Percentiles rank a stretch among this genome's conserved stretches.
phyloP scores from a whole-genome alignment of 768 basidiomycete species.

The Candolleomyces eurysporus region DNA sequence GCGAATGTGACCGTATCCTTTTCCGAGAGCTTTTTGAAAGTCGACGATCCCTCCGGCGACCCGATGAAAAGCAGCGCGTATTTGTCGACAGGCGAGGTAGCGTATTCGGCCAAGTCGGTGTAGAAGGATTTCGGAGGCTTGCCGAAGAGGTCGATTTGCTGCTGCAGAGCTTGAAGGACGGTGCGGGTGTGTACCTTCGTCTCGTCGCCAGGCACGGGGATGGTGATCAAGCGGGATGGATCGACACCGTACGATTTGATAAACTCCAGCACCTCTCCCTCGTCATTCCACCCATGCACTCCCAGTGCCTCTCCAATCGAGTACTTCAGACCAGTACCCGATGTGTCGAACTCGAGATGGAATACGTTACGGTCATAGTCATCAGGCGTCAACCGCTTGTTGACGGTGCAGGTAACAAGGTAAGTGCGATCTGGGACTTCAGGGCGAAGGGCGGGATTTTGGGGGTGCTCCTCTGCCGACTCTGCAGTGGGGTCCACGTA shows the following conservation, averaged over 20 bases:
- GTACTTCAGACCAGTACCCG: conserved; percentile 92
- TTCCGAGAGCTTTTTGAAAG: conserved; percentile 94
- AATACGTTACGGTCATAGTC: conserved; percentile 99
- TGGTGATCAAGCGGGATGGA: conserved; percentile 73
- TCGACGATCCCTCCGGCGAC: conserved; percentile 83
- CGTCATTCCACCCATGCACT: conserved; percentile 97
- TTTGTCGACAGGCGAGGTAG: conserved; percentile 65
- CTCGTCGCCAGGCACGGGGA: conserved; percentile 68
- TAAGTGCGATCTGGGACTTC: conserved; percentile 87
- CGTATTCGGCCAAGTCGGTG: conserved; percentile 77
- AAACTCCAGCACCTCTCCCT: conserved; percentile 82
- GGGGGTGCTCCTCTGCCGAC: conserved; percentile 46
- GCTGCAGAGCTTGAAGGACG: conserved; percentile 92
- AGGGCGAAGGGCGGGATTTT: conserved; percentile 76
- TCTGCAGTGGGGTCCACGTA: conserved; percentile 49
- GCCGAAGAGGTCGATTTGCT: conserved; percentile 95
- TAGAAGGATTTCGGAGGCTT: conserved; percentile 96
- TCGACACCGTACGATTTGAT: conserved; percentile 91
- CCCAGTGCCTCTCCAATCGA: conserved; percentile 96
- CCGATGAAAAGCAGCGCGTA: conserved; percentile 89
- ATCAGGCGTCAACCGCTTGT: conserved; percentile 88
- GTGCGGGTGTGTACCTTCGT: conserved; percentile 85
- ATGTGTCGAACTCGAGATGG: conserved; percentile 94
- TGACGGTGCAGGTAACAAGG: conserved; percentile 92
- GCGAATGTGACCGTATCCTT: conserved; percentile 94